Percentiles rank a stretch among this genome's conserved stretches.
phyloP scores from a whole-genome alignment of 2,329 filamentous ascomycete species.

The Nakataea oryzae region DNA sequence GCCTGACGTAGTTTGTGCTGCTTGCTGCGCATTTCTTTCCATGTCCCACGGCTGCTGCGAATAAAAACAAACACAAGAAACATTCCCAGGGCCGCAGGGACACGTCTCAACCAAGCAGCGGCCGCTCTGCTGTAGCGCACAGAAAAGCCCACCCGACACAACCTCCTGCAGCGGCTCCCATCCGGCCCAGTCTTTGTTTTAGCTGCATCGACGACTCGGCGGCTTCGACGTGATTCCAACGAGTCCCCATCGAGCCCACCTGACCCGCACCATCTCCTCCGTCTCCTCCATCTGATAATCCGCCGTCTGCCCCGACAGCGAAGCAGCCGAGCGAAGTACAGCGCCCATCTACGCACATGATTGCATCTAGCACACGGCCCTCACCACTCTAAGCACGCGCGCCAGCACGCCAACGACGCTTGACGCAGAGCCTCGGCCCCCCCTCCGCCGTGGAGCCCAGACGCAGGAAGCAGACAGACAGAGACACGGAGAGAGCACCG shows the following conservation, averaged over 20 bases:
- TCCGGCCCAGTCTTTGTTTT: not conserved
- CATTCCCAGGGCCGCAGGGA: not conserved
- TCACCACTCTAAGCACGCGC: not conserved
- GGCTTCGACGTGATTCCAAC: conserved; percentile 1
- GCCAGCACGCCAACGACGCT: not conserved
- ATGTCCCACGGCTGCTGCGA: not conserved
- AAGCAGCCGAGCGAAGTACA: not conserved
- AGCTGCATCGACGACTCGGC: not conserved
- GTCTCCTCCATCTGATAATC: not conserved
- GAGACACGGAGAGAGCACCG: not conserved
- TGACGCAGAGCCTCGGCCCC: not conserved
- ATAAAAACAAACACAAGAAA: too few relatives aligned
- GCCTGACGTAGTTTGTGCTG: not conserved
- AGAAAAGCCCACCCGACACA: not conserved
- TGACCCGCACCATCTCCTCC: not conserved
- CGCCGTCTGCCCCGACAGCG: not conserved
- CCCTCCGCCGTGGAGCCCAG: not conserved
- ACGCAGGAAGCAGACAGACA: too few relatives aligned
- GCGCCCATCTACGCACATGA: not conserved
- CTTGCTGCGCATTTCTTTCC: not conserved
- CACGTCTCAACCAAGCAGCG: not conserved
- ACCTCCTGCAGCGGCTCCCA: not conserved
- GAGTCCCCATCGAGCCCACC: conserved; percentile 3
- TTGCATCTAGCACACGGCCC: not conserved
- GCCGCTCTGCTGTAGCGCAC: not conserved